Evolutionary conservation across 371 early-diverging fungal species (phyloP), one percentile per base, ranked within the genome.

Genomic region (Funneliformis caledonium): DNA sequence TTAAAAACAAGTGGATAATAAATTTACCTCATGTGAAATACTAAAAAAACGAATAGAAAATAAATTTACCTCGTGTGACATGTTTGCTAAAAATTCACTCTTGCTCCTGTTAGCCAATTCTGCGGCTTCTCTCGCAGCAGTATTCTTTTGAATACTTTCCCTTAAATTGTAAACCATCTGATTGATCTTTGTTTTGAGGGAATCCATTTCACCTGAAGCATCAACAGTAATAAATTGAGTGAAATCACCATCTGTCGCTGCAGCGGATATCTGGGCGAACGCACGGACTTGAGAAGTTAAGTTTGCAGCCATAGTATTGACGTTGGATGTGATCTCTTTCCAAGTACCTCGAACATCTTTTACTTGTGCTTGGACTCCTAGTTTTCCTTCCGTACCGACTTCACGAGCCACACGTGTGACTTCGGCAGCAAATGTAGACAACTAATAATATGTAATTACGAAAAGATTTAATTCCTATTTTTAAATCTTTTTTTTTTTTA

Each of bases 111-210:
- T 94, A 0, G 94, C 94, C 70, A 92, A 76, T 84, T 93, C 93
- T 16, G 94, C 94, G 0, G 92, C 88, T 73, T 93, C 93, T 80
- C 93, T 87, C 7, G 94, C 93, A 37, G 87, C 89, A 48, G 89
- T 87, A 82, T 93, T 91, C 86, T 91, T 91, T 76, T 90, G 89
- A 47, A 94, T 90, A 78, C 91, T 92, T 67, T 92, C 92, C 14
- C 93, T 86, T 50, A 94, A 83, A 4, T 89, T 89, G 50, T 84
- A 85, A 6, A 93, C 84, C 92, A 94, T 93, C 76, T 92, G 89
- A 83, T 94, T 93, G 80, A 94, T 93, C 86, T 93, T 92, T 47
- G 92, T 91, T 83, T 94, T 93, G 74, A 94, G 87, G 42, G 92
- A 89, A 59, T 93, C 92, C 93, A 93, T 93, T 86, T 93, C 93